A percentile compares a stretch with the other conserved stretches of the same genome.
Conservation (phyloP, 2,329 filamentous ascomycete species). For the Simplicillium aogashimaense region DNA sequence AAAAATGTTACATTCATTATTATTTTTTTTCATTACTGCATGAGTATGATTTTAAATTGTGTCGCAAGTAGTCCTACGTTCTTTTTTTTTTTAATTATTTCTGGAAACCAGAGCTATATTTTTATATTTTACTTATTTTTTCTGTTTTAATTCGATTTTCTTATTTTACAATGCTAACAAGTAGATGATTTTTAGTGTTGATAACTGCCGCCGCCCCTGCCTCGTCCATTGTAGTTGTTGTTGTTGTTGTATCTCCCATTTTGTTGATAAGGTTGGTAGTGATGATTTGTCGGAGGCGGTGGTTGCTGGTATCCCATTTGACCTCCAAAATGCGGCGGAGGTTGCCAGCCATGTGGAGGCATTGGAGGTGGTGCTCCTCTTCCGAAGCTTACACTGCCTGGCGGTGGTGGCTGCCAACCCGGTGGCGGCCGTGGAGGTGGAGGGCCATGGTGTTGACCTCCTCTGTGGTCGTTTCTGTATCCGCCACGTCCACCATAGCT, state of each 20-base stretch:
- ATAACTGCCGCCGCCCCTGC: too few relatives aligned
- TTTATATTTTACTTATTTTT: too few relatives aligned
- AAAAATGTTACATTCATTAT: too few relatives aligned
- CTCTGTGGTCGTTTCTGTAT: background rate
- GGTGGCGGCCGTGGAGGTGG: background rate
- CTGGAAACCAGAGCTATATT: too few relatives aligned
- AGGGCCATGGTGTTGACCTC: background rate
- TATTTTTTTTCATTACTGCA: too few relatives aligned
- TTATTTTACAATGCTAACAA: too few relatives aligned
- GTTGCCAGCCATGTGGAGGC: conserved; percentile 15
- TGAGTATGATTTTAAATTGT: too few relatives aligned
- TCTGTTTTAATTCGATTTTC: too few relatives aligned
- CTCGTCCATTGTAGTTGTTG: background rate
- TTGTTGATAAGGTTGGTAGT: background rate
- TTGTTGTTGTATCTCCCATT: background rate
- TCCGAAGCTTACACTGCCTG: conserved; percentile 32
- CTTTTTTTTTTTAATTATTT: too few relatives aligned
- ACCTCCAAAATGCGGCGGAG: background rate
- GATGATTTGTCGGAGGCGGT: too few relatives aligned
- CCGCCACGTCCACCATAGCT: conserved; percentile 9
- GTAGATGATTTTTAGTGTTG: too few relatives aligned
- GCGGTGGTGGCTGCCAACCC: conserved; percentile 33
- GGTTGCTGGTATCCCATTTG: background rate
- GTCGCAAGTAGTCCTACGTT: too few relatives aligned
- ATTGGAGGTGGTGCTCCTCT: conserved; percentile 34